Conservation (phyloP, 192 early-diverging fungal genomes). For the Fimicolochytrium jonesii region DNA sequence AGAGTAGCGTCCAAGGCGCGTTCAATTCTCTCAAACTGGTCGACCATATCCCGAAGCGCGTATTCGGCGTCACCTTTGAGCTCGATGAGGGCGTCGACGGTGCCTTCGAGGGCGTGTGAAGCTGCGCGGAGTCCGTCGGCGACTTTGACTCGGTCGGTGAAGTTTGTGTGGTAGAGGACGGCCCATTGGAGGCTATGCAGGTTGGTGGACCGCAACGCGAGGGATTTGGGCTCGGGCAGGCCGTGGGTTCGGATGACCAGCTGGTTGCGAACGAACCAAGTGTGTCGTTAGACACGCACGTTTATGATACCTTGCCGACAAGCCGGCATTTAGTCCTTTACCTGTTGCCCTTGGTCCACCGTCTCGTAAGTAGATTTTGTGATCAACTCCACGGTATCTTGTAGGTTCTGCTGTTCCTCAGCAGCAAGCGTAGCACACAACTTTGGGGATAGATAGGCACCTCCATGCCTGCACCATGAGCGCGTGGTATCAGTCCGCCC, state of each 20-base stretch:
- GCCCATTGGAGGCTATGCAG: constrained; percentile 19
- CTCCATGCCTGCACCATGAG: constrained; percentile 6
- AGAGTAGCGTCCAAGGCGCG: constrained; percentile 12
- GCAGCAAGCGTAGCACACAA: neutral
- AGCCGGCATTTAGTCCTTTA: too few relatives aligned
- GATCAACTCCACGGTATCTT: constrained; percentile 1
- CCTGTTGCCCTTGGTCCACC: constrained; percentile 18
- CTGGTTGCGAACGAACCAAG: too few relatives aligned
- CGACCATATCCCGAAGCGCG: constrained; percentile 14
- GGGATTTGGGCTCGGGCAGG: neutral
- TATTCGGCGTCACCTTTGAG: constrained; percentile 21
- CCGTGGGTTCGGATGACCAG: constrained; percentile 7
- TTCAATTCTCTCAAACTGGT: constrained; percentile 18
- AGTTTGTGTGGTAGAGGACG: constrained; percentile 19
- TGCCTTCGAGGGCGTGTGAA: neutral
- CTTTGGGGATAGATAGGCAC: neutral
- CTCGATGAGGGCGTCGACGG: constrained; percentile 16
- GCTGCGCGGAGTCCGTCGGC: constrained; percentile 9
- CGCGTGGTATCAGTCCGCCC: neutral
- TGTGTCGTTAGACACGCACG: too few relatives aligned
- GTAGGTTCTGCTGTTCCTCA: neutral
- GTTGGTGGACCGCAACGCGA: constrained; percentile 15
- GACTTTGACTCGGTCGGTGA: constrained; percentile 1
- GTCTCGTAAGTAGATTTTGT: constrained; percentile 20
- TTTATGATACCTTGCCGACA: too few relatives aligned